Percentiles rank a stretch among this genome's conserved stretches.
These are phyloP conservation scores for Magnolia officinalis DNA, from an alignment of 164 flowering plant species.

Conservation along the genomic window DNA sequence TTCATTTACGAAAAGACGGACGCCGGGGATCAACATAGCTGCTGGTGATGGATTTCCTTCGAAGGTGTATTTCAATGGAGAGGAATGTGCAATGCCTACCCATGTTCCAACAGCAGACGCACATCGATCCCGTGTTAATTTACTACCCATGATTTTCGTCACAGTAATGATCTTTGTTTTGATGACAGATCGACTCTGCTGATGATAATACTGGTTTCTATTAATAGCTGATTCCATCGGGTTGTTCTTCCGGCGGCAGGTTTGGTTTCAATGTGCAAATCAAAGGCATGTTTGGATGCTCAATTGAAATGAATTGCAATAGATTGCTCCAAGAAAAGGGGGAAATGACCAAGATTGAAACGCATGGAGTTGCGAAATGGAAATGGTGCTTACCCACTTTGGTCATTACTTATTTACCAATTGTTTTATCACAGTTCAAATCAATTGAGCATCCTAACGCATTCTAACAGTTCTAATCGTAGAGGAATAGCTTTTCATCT, in stretches of 20 bases:
- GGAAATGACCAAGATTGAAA: too few relatives aligned
- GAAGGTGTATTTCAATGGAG: conserved; percentile 67
- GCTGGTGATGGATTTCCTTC: conserved; percentile 78
- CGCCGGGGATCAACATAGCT: conserved; percentile 34
- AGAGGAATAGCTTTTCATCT: too few relatives aligned
- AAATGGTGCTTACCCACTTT: not conserved
- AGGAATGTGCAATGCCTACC: conserved; percentile 68
- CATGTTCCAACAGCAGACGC: conserved; percentile 30
- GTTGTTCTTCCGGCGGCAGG: not conserved
- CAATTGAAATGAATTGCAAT: too few relatives aligned
- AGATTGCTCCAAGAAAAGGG: too few relatives aligned
- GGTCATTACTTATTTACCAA: not conserved
- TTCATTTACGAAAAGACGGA: conserved; percentile 56
- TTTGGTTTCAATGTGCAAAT: not conserved
- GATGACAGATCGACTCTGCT: conserved; percentile 15
- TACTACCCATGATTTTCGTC: conserved; percentile 13
- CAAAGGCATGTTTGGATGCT: too few relatives aligned
- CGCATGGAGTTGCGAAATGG: not conserved
- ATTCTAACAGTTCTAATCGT: too few relatives aligned
- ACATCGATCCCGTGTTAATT: conserved; percentile 8
- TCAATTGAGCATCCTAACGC: not conserved
- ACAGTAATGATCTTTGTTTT: conserved; percentile 18
- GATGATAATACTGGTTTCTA: conserved; percentile 1
- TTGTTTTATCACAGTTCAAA: not conserved
- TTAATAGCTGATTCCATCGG: not conserved